phyloP scores from a whole-genome alignment of 192 early-diverging fungal species.

The Coemansia sp. region DNA sequence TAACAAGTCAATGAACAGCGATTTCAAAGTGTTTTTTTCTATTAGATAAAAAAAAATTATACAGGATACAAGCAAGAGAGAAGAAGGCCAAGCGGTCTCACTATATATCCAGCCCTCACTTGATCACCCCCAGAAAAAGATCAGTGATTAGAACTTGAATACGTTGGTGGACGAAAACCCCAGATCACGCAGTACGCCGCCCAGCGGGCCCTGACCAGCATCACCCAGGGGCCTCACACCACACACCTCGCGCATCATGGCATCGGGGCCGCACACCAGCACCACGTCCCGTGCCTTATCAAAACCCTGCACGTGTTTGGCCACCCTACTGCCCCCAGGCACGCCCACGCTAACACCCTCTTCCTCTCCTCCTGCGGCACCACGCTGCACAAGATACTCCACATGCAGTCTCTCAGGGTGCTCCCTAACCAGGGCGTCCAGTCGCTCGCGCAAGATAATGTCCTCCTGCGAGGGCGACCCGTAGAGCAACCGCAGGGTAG shows the following conservation, averaged over 20 bases:
- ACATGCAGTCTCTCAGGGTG: slow-evolving; percentile 49
- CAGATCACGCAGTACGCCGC: slow-evolving; percentile 54
- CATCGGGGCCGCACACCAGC: slow-evolving; percentile 65
- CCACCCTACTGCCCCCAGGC: slow-evolving; percentile 17
- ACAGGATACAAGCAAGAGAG: too few species aligned
- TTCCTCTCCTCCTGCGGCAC: neutral
- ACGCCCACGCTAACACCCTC: slow-evolving; percentile 5
- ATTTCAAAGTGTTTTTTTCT: too few species aligned
- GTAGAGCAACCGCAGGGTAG: slow-evolving; percentile 29
- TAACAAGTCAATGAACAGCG: too few species aligned
- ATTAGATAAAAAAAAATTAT: too few species aligned
- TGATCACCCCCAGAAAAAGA: too few species aligned
- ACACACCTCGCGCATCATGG: slow-evolving; percentile 58
- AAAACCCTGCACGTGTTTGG: slow-evolving; percentile 39
- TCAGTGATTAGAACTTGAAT: slow-evolving; percentile 56
- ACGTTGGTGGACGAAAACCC: slow-evolving; percentile 56
- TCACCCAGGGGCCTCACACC: slow-evolving; percentile 49
- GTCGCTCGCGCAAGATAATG: slow-evolving; percentile 55
- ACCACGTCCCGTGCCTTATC: slow-evolving; percentile 35
- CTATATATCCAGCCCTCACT: too few species aligned
- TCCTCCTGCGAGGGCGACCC: slow-evolving; percentile 43
- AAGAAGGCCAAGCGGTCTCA: too few species aligned
- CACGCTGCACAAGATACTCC: slow-evolving; percentile 54
- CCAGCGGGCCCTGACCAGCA: slow-evolving; percentile 58
- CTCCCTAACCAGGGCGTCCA: slow-evolving; percentile 52